These are phyloP conservation scores for Vigna radiata DNA, from an alignment of 306 rosid species.

Conservation along the genomic window DNA sequence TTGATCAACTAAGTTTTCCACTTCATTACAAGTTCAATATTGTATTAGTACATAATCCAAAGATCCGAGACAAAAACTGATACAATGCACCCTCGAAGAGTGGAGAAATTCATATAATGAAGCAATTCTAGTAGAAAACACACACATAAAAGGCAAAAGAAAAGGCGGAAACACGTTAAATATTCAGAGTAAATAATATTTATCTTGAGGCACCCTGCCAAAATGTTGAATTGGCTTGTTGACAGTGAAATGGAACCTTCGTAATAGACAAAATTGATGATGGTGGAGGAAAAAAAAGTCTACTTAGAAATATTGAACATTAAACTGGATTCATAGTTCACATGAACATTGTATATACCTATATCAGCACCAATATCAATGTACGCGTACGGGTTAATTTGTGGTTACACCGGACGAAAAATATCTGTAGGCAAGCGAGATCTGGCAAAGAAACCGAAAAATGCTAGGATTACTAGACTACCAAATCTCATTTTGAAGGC, in stretches of 20 bases:
- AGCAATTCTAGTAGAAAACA: neutral
- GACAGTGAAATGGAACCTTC: neutral
- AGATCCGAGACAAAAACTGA: neutral
- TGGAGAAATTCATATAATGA: neutral
- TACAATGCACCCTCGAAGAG: neutral
- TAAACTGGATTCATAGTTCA: neutral
- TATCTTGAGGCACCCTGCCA: constrained; percentile 1
- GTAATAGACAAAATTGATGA: neutral
- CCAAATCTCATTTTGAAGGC: neutral
- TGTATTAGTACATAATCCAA: neutral
- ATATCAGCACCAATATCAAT: neutral
- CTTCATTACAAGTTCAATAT: neutral
- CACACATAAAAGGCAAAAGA: neutral
- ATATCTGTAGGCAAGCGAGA: neutral
- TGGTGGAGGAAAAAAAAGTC: neutral
- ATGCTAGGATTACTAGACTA: neutral
- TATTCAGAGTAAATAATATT: constrained; percentile 11
- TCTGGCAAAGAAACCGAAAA: neutral
- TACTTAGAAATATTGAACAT: neutral
- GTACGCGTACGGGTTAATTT: neutral
- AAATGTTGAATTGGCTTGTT: neutral
- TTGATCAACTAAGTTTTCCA: neutral
- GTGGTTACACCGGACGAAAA: neutral
- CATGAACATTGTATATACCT: neutral
- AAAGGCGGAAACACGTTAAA: constrained; percentile 1